Evolutionary conservation across 176 grass and related monocot species (phyloP).

Genomic region (Aegilops longissima): DNA sequence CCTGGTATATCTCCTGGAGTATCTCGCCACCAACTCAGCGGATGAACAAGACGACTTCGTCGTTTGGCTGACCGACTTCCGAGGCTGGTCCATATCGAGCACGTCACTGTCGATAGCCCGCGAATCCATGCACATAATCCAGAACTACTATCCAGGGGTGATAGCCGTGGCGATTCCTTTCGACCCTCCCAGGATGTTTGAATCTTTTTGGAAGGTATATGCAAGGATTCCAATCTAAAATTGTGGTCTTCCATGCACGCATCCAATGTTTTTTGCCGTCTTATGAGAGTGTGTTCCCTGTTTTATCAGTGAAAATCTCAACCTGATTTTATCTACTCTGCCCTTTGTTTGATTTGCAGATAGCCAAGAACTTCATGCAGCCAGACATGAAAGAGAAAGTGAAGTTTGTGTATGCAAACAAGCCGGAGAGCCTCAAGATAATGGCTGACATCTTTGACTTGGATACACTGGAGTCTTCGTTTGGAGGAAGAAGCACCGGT

Average conservation of each 20-base stretch:
- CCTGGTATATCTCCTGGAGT: conserved; percentile 47
- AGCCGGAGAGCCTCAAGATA: conserved; percentile 42
- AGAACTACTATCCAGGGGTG: conserved; percentile 48
- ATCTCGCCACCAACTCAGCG: conserved; percentile 10
- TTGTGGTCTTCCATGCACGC: not conserved
- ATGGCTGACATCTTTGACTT: conserved; percentile 43
- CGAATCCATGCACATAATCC: conserved; percentile 42
- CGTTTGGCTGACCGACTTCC: conserved; percentile 40
- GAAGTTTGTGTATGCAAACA: conserved; percentile 45
- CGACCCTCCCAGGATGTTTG: conserved; percentile 50
- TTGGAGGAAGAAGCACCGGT: conserved; percentile 34
- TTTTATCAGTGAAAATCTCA: not conserved
- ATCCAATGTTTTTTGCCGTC: not conserved
- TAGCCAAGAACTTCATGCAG: conserved; percentile 42
- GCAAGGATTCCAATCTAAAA: not conserved
- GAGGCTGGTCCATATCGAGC: conserved; percentile 31
- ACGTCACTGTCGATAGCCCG: conserved; percentile 16
- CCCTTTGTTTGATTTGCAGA: conserved; percentile 8
- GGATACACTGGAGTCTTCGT: conserved; percentile 40
- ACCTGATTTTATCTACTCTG: not conserved
- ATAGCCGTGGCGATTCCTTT: conserved; percentile 31
- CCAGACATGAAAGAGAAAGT: conserved; percentile 32
- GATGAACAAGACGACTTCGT: conserved; percentile 32
- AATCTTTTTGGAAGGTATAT: conserved; percentile 58
- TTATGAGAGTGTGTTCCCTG: not conserved